phyloP scores from a whole-genome alignment of 768 basidiomycete species.

The Rhodosporidiobolus odoratus region DNA sequence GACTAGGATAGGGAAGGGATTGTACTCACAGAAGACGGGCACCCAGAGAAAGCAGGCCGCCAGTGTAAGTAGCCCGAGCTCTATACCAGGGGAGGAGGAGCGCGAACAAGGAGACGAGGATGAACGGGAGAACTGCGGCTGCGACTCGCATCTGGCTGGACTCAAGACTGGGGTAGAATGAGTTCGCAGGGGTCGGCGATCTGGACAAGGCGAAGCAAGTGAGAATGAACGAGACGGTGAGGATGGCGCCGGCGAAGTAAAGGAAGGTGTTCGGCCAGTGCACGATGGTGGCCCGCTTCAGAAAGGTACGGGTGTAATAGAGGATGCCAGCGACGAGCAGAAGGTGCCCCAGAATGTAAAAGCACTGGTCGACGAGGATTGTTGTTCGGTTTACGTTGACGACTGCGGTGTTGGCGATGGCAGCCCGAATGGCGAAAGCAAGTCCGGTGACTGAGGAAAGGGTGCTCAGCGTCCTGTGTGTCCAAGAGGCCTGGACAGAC shows the following conservation, averaged over 20 bases:
- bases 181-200: neutral
- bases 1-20: neutral
- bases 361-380: neutral
- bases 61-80: constrained; percentile 5
- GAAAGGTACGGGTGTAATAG: neutral
- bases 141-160: constrained; percentile 9
- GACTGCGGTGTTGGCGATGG: constrained; percentile 1
- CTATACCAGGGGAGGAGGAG: neutral
- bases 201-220: constrained; percentile 3
- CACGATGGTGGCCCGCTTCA: neutral
- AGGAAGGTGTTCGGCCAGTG: constrained; percentile 10
- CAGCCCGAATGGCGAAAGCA: constrained; percentile 18
- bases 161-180: neutral
- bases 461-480: neutral
- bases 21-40: constrained; percentile 1
- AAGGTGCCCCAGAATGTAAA: neutral
- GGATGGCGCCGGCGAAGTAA: neutral
- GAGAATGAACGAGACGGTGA: constrained; percentile 6
- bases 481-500: neutral
- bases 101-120: constrained; percentile 36
- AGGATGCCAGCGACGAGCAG: neutral
- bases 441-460: constrained; percentile 3
- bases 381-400: neutral
- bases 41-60: constrained; percentile 3
- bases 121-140: neutral